A percentile compares a stretch with the other conserved stretches of the same genome.
These are phyloP conservation scores for Deinandra increscens DNA, from an alignment of 129 eudicot genomes.

Conservation along the genomic window DNA sequence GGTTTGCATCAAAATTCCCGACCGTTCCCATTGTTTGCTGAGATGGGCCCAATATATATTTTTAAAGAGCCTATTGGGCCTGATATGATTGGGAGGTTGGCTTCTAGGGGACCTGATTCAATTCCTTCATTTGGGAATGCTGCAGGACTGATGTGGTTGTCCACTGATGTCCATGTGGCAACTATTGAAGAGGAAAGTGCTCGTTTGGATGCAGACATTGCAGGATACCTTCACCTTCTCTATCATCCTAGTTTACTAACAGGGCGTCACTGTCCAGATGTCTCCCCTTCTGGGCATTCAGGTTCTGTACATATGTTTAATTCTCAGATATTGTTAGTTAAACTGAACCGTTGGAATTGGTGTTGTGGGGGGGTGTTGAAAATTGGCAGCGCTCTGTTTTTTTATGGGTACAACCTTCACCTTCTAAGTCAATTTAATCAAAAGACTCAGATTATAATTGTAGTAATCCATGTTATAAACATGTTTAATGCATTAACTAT, in stretches of 20 bases:
- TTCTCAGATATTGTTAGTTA: not conserved
- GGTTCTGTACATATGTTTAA: conserved; percentile 37
- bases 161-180: conserved; percentile 65
- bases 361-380: not conserved
- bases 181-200: conserved; percentile 71
- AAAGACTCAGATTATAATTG: not conserved
- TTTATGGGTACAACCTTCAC: not conserved
- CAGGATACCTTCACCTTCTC: conserved; percentile 74
- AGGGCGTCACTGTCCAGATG: conserved; percentile 92
- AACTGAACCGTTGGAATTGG: too few species aligned
- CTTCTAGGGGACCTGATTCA: conserved; percentile 87
- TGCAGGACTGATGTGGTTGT: conserved; percentile 79
- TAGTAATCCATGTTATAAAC: not conserved
- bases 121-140: conserved; percentile 86
- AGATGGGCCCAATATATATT: conserved; percentile 90
- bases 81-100: conserved; percentile 73
- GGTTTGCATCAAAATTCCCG: conserved; percentile 72
- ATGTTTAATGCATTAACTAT: not conserved
- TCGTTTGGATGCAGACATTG: conserved; percentile 74
- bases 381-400: not conserved
- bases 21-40: conserved; percentile 89
- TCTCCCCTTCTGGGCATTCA: conserved; percentile 92
- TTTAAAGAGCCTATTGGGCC: conserved; percentile 85
- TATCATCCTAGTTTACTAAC: conserved; percentile 87
- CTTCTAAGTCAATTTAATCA: not conserved